phyloP scores from a whole-genome alignment of 1,284 basidiomycete genomes.

The Cryptococcus deneoformans region DNA sequence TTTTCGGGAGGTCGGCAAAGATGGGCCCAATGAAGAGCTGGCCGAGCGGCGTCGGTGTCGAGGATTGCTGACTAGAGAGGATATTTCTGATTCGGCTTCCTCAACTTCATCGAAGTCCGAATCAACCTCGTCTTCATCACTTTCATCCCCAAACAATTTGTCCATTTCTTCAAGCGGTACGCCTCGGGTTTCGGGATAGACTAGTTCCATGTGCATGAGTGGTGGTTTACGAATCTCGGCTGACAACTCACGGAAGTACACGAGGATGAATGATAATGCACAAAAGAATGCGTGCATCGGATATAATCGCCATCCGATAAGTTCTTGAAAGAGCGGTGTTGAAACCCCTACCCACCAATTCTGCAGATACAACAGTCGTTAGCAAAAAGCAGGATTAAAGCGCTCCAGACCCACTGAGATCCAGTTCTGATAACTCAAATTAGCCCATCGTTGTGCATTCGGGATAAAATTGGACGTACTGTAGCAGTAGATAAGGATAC shows the following conservation, averaged over 20 bases:
- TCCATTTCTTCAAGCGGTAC: slow-evolving; percentile 58
- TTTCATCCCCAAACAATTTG: slow-evolving; percentile 43
- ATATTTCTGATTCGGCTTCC: slow-evolving; percentile 57
- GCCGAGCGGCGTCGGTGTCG: slow-evolving; percentile 28
- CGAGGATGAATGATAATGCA: slow-evolving; percentile 74
- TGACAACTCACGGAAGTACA: slow-evolving; percentile 32
- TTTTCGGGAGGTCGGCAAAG: slow-evolving; percentile 34
- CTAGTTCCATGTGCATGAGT: too few species aligned
- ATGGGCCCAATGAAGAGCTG: slow-evolving; percentile 31
- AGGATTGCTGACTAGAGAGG: slow-evolving; percentile 54
- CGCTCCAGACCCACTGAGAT: slow-evolving; percentile 55
- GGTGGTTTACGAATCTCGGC: not conserved
- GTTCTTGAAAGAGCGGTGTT: slow-evolving; percentile 84
- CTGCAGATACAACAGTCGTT: slow-evolving; percentile 14
- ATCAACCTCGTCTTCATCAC: slow-evolving; percentile 34
- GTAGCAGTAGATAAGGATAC: slow-evolving; percentile 87
- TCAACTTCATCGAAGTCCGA: slow-evolving; percentile 36
- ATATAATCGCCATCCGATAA: slow-evolving; percentile 89
- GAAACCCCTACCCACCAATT: slow-evolving; percentile 70
- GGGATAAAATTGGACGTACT: slow-evolving; percentile 36
- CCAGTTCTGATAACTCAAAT: slow-evolving; percentile 55
- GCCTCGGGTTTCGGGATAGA: slow-evolving; percentile 56
- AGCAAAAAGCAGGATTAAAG: not conserved
- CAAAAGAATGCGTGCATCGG: slow-evolving; percentile 97
- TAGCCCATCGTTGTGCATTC: not conserved